Conservation (phyloP, 768 basidiomycete genomes). For the Tulasnella sp. region DNA sequence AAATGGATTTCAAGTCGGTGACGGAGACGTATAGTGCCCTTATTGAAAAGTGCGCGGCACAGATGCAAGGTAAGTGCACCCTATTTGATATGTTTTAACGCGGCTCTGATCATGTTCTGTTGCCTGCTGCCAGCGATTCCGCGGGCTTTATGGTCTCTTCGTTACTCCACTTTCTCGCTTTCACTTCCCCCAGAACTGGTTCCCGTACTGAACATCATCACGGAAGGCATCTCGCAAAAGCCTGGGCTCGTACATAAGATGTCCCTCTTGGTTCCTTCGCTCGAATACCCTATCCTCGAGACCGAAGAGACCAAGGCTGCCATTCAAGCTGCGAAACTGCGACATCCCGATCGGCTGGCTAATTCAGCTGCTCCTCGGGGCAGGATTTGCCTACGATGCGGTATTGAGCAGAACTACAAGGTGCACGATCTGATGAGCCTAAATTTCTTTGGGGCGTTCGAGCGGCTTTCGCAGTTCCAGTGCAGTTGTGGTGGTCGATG, state of each 20-base stretch:
- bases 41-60: not conserved
- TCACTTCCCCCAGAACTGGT: not conserved
- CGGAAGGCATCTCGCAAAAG: not conserved
- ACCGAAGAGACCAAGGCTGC: not conserved
- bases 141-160: not conserved
- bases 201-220: slow-evolving; percentile 1
- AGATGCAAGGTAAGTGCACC: not conserved
- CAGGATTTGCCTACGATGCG: slow-evolving; percentile 1
- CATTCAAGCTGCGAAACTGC: not conserved
- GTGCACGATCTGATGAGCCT: slow-evolving; percentile 5
- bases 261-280: slow-evolving; percentile 1
- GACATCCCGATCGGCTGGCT: not conserved
- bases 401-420: not conserved
- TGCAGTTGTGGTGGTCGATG: slow-evolving; percentile 5
- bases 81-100: not conserved
- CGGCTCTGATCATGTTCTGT: not conserved
- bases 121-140: not conserved
- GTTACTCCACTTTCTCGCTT: not conserved
- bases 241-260: slow-evolving; percentile 2
- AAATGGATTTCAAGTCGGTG: not conserved
- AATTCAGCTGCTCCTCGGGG: not conserved
- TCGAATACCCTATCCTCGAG: slow-evolving; percentile 1
- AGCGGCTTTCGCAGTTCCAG: not conserved
- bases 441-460: slow-evolving; percentile 1
- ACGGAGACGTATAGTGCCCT: not conserved